phyloP scores from a whole-genome alignment of 176 grass and related monocot species.

The Avena sativa region DNA sequence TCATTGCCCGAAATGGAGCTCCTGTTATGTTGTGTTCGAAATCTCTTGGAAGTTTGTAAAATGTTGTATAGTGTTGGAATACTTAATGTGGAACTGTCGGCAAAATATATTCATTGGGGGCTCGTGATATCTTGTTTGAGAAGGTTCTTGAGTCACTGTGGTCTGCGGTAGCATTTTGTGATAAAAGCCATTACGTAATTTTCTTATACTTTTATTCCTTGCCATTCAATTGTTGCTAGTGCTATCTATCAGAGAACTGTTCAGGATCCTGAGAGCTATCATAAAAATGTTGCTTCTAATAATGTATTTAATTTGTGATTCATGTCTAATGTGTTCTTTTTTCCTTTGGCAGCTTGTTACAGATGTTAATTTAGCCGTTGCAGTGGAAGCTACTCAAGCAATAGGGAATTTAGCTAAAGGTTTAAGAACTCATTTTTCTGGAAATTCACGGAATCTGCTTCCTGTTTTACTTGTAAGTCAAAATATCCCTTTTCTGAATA shows the following conservation, averaged over 20 bases:
- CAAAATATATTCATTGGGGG: background rate
- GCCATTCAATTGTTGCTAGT: conserved; percentile 21
- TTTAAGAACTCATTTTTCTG: conserved; percentile 88
- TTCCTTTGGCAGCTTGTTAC: conserved; percentile 74
- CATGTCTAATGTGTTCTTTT: background rate
- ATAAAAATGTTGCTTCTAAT: conserved; percentile 5
- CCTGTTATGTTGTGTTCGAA: background rate
- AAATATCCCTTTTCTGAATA: conserved; percentile 6
- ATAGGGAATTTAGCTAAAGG: conserved; percentile 95
- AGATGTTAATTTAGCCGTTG: conserved; percentile 97
- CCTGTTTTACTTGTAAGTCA: conserved; percentile 92
- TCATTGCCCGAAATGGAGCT: background rate
- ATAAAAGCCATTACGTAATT: conserved; percentile 26
- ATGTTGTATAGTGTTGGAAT: background rate
- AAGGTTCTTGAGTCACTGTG: conserved; percentile 9
- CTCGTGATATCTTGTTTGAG: background rate
- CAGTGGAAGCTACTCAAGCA: conserved; percentile 90
- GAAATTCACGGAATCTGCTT: conserved; percentile 85
- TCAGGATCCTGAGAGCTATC: conserved; percentile 15
- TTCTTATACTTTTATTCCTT: background rate
- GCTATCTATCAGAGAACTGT: background rate
- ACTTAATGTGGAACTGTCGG: background rate
- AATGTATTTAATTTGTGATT: conserved; percentile 35
- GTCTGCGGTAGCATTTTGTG: background rate
- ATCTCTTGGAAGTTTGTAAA: background rate